A percentile compares a stretch with the other conserved stretches of the same genome.
Evolutionary conservation across 805 yeast genomes (phyloP).

Genomic region (Priceomyces castillae): DNA sequence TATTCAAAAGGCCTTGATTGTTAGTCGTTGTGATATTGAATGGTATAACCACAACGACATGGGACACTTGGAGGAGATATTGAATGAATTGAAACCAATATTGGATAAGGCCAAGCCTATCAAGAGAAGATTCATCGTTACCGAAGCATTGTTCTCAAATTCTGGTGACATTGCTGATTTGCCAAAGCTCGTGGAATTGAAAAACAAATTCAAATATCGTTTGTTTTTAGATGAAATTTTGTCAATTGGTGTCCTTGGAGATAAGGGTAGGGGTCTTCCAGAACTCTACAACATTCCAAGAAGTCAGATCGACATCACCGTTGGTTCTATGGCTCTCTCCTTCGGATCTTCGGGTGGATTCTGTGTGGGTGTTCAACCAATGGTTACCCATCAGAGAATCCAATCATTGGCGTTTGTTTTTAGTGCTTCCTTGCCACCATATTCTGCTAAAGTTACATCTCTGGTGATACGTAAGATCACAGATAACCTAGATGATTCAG

Average conservation of each 20-base stretch:
- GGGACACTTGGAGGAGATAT: constrained; percentile 70
- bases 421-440: constrained; percentile 93
- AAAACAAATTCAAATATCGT: constrained; percentile 79
- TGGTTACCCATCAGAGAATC: constrained; percentile 90
- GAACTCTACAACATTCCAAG: constrained; percentile 73
- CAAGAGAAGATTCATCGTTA: constrained; percentile 86
- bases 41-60: constrained; percentile 87
- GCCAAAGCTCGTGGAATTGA: constrained; percentile 65
- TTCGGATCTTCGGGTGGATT: constrained; percentile 90
- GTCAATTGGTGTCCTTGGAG: constrained; percentile 84
- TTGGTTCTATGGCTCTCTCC: constrained; percentile 81
- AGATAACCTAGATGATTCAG: constrained; percentile 30
- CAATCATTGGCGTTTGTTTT: constrained; percentile 88
- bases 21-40: constrained; percentile 82
- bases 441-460: constrained; percentile 67
- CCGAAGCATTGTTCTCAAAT: constrained; percentile 85
- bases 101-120: constrained; percentile 66
- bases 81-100: constrained; percentile 58
- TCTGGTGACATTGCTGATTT: constrained; percentile 79
- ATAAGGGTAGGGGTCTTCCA: constrained; percentile 78
- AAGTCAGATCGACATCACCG: constrained; percentile 73
- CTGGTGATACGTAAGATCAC: constrained; percentile 49
- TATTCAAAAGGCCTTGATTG: constrained; percentile 81
- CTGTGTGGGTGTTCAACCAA: constrained; percentile 79
- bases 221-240: constrained; percentile 83